phyloP scores from a whole-genome alignment of 139 green algal species.

The Micractinium sp. region DNA sequence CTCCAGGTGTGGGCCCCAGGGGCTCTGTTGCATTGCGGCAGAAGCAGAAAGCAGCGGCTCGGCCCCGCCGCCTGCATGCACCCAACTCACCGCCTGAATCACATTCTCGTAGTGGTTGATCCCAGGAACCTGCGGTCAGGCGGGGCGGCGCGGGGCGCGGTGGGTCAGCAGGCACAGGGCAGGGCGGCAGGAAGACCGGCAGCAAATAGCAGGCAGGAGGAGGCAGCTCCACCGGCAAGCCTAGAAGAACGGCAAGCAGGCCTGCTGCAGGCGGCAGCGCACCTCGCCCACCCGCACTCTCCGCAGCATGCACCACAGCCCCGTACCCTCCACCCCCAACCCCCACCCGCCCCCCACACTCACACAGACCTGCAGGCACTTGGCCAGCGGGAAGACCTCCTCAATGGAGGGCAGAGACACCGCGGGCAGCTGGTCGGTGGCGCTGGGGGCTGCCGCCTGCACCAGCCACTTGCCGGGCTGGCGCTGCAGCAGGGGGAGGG shows the following conservation, averaged over 20 bases:
- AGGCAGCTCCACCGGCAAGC: neutral
- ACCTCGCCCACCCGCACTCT: neutral
- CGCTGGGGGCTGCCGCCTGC: neutral
- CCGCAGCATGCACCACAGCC: neutral
- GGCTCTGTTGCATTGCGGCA: no score
- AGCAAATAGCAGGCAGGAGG: neutral
- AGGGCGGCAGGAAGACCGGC: no score
- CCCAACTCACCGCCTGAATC: slow-evolving; percentile 31
- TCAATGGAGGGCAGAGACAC: slow-evolving; percentile 43
- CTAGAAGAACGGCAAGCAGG: neutral
- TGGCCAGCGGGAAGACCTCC: slow-evolving; percentile 58
- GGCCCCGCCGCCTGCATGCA: no score
- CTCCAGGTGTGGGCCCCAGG: no score
- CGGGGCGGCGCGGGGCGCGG: no score
- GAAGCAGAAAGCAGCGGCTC: no score
- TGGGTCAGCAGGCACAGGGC: neutral
- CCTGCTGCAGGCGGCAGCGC: neutral
- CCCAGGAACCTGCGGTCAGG: slow-evolving; percentile 33
- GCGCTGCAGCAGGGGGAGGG: slow-evolving; percentile 19
- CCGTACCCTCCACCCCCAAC: neutral
- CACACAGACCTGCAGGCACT: slow-evolving; percentile 34
- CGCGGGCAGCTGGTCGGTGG: neutral
- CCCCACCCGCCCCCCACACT: neutral
- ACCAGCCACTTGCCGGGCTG: slow-evolving; percentile 51
- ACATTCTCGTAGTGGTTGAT: slow-evolving; percentile 43